Evolutionary conservation across 2,329 filamentous ascomycete species (phyloP), one percentile per base, ranked within the genome.

Genomic region (Juglanconis sp.): DNA sequence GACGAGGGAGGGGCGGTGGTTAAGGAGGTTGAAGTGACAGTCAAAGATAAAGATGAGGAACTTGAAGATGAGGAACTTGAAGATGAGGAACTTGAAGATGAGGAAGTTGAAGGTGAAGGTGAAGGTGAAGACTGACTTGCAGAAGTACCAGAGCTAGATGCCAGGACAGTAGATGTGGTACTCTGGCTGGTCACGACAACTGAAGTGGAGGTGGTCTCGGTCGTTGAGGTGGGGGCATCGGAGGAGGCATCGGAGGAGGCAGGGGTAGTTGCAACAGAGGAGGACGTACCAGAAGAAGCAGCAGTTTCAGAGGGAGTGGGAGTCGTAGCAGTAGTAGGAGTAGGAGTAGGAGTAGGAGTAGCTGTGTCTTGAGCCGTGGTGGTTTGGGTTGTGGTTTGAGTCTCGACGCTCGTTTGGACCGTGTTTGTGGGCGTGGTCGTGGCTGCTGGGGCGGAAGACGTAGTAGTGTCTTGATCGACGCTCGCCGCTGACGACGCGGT

Each of bases 281-380:
- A 13, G 36, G 67, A 75, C 70, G 66, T 70, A 72, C 67, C 72
- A 68, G 67, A 60, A 59, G 65, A 63, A 66, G 67, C 61, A 62
- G 56, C 60, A 58, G 54, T 38, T 53, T 57, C 53, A 57, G 61
- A 63, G 54, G 57, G 36, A 36, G 60, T 48, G 42, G 56, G 48
- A 40, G 60, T 34, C 24, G 67, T 56, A 60, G 53, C 59, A 56
- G 24, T 24, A 24, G 24, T 13, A 65, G 69, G 53, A 48, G 65
- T 13, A 65, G 69, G 53, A 48, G 65, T 64, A 48, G 68, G 65
- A 60, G 65, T 62, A 31, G 65, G 64, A 32, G 65, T 65, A 31
- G 65, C 67, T 64, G 71, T 66, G 62, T 68, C 72, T 44, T 34
- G 61, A 49, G 56, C 61, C 48, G 60, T 56, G 13, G 5, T n/a